Evolutionary conservation across 345 rosid genomes (phyloP).

Genomic region (Anacardium occidentale): DNA sequence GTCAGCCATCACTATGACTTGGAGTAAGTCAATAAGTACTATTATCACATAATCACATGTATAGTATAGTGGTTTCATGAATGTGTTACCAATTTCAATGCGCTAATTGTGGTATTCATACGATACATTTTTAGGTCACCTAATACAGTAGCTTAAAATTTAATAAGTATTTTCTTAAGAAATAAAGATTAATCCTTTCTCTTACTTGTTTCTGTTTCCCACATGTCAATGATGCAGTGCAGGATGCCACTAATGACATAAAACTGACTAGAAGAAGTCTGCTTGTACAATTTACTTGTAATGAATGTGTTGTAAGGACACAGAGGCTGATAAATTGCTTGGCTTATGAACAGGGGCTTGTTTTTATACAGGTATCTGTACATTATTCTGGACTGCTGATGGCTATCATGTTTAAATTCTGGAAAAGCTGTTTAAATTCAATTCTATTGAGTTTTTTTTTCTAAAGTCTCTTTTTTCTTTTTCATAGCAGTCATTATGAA

Average conservation of each 20-base stretch:
- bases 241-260: conserved; percentile 52
- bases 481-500: neutral
- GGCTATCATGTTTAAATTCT: neutral
- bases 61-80: neutral
- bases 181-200: neutral
- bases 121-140: too few species aligned
- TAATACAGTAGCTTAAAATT: neutral
- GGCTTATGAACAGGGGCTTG: conserved; percentile 83
- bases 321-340: conserved; percentile 74
- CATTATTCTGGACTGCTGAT: conserved; percentile 5
- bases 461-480: neutral
- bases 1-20: neutral
- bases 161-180: conserved; percentile 6
- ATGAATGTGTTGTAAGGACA: conserved; percentile 74
- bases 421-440: neutral
- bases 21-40: neutral
- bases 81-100: neutral
- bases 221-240: conserved; percentile 21
- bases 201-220: neutral
- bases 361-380: conserved; percentile 65
- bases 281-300: conserved; percentile 73
- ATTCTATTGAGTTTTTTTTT: neutral
- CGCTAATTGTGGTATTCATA: neutral
- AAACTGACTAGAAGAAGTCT: conserved; percentile 82
- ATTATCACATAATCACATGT: neutral